Conservation (phyloP, 441 rosid genomes). For the Croton laevigatus region DNA sequence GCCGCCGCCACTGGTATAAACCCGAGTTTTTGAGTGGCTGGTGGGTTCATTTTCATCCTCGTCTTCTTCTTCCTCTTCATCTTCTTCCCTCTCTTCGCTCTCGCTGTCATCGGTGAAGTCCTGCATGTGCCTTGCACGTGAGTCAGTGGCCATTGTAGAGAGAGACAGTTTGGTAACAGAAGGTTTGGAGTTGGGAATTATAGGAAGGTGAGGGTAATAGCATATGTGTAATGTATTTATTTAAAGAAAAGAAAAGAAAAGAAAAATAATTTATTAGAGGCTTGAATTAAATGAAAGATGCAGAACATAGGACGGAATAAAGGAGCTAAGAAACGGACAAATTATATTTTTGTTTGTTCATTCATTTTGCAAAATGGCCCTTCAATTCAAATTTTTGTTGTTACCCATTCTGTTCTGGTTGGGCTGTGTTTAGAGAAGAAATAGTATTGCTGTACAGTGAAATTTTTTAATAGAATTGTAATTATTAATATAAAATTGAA, state of each 20-base stretch:
- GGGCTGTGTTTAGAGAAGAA: background rate
- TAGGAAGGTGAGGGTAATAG: background rate
- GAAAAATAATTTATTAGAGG: background rate
- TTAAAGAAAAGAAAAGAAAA: background rate
- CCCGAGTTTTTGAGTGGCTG: constrained; percentile 1
- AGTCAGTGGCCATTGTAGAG: constrained; percentile 12
- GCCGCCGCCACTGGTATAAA: constrained; percentile 26
- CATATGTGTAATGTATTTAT: background rate
- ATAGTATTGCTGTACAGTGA: no score
- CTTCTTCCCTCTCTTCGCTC: constrained; percentile 20
- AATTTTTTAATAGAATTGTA: no score
- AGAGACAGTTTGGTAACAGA: constrained; percentile 7
- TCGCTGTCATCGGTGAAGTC: constrained; percentile 34
- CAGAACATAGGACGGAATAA: background rate
- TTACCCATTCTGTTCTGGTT: no score
- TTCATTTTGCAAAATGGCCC: background rate
- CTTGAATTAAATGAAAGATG: background rate
- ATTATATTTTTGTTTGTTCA: no score
- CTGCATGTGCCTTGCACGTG: constrained; percentile 35
- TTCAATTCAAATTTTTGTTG: background rate
- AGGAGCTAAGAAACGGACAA: background rate
- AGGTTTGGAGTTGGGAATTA: background rate
- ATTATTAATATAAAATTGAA: no score
- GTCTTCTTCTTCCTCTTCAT: constrained; percentile 19
- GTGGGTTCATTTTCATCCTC: constrained; percentile 26